Conservation (phyloP, 2,329 filamentous ascomycete genomes). For the Cryphonectria carpinicola region DNA sequence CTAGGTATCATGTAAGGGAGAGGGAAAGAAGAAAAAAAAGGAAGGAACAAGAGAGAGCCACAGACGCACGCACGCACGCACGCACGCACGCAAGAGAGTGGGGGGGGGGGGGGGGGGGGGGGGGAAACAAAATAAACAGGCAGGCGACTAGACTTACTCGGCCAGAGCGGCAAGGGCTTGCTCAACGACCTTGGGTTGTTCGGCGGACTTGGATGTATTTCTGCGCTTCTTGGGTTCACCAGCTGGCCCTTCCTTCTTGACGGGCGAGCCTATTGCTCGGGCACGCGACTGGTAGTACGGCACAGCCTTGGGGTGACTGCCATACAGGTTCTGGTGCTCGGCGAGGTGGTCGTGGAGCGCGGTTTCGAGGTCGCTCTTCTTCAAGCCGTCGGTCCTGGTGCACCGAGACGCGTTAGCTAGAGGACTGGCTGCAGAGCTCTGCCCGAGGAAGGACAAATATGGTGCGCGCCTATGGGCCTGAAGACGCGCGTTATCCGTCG, state of each 20-base stretch:
- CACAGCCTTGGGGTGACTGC: constrained; percentile 65
- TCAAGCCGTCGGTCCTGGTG: constrained; percentile 67
- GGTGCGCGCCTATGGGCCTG: background rate
- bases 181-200: constrained; percentile 36
- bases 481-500: background rate
- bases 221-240: constrained; percentile 49
- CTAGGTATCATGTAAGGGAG: too few relatives aligned
- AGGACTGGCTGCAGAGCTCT: background rate
- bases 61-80: too few relatives aligned
- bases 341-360: constrained; percentile 75
- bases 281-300: constrained; percentile 77
- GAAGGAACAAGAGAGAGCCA: too few relatives aligned
- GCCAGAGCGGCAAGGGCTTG: constrained; percentile 42
- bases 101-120: too few relatives aligned
- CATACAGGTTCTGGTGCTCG: constrained; percentile 68
- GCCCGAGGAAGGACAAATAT: background rate
- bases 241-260: constrained; percentile 58
- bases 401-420: constrained; percentile 31
- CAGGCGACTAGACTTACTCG: constrained; percentile 44
- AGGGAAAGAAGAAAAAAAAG: too few relatives aligned
- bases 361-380: constrained; percentile 79
- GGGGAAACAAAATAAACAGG: background rate
- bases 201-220: constrained; percentile 46
- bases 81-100: too few relatives aligned
- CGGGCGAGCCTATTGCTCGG: constrained; percentile 61